Evolutionary conservation across 2,329 filamentous ascomycete genomes (phyloP).

Genomic region (Fusarium paranaense): DNA sequence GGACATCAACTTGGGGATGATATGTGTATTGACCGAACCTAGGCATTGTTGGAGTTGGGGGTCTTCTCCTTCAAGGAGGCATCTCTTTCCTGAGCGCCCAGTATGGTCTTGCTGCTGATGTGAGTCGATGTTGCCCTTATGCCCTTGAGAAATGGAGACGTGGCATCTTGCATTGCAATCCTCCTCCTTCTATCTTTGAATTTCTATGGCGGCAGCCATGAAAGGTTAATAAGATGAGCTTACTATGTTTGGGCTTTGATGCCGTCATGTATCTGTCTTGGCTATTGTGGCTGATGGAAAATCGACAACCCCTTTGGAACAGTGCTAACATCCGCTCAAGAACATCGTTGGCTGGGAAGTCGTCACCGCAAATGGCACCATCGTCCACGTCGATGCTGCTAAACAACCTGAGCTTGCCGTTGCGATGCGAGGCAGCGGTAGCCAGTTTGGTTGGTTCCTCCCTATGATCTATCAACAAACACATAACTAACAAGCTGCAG

Average conservation of each 20-base stretch:
- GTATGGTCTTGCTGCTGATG: conserved; percentile 22
- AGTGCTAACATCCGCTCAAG: not conserved
- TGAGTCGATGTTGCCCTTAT: not conserved
- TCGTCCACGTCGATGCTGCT: not conserved
- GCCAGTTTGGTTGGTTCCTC: conserved; percentile 14
- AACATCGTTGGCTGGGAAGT: conserved; percentile 22
- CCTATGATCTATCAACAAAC: not conserved
- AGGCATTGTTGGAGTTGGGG: conserved; percentile 21
- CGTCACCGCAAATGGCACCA: conserved; percentile 18
- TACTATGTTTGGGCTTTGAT: not conserved
- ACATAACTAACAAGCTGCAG: not conserved
- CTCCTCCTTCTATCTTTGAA: not conserved
- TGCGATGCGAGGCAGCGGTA: conserved; percentile 14
- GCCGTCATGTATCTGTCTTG: not conserved
- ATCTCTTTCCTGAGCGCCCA: conserved; percentile 25
- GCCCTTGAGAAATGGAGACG: not conserved
- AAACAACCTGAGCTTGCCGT: conserved; percentile 19
- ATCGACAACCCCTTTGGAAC: not conserved
- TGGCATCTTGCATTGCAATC: not conserved
- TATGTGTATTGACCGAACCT: fast-evolving
- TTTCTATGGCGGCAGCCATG: not conserved
- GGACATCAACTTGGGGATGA: not conserved
- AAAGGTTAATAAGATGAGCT: not conserved
- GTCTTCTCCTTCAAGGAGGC: conserved; percentile 8
- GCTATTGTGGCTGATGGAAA: not conserved